Base-by-base conservation (phyloP, 2,329 filamentous ascomycete genomes). In the Fusarium sp. region DNA sequence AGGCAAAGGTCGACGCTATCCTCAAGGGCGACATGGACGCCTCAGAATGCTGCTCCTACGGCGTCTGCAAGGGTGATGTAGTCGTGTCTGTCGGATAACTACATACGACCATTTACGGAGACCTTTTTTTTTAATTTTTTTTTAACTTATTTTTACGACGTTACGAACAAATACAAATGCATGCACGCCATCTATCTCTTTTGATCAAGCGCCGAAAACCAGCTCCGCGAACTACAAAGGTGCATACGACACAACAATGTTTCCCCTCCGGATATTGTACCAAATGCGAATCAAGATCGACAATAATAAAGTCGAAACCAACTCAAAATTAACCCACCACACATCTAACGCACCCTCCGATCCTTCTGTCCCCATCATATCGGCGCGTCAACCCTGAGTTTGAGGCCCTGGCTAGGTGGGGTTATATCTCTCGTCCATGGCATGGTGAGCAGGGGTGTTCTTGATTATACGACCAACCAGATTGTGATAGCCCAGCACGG, bases 1-100 rank as follows among this genome's bases (percentile, higher is more conserved):
- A 82, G 80, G 46, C 37, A 23, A 80, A 79, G 51, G 75, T 82
- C 34, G 80, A 82, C 64, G 78, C 77, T 13, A 88, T 88, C 40
- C 81, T 88, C 48, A 82, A 78, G 30, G 85, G 86, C 56, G 75
- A 82, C 30, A 78, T 85, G 63, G 79, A 81, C 18, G 81, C 84
- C n/a, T 83, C 86, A 30, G 82, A 78, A 12, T 88, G 86, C 76
- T 88, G 86, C 75, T 84, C 83, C n/a, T 87, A 88, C 66, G 86
- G 86, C 52, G 78, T 78, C 36, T 88, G 86, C 77, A 84, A 84
- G 59, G 82, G 82, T 56, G 82, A 86, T 62, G 83, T 87, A 50
- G 83, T 87, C 44, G 73, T 86, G 54, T 80, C 81, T 10, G 84
- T 86, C 75, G 80, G 78, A 56, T 80, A 75, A 73, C 71, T 12